Evolutionary conservation across 2,329 filamentous ascomycete genomes (phyloP), one percentile per base, ranked within the genome.

Genomic region (Pyrenochaeta sp.): DNA sequence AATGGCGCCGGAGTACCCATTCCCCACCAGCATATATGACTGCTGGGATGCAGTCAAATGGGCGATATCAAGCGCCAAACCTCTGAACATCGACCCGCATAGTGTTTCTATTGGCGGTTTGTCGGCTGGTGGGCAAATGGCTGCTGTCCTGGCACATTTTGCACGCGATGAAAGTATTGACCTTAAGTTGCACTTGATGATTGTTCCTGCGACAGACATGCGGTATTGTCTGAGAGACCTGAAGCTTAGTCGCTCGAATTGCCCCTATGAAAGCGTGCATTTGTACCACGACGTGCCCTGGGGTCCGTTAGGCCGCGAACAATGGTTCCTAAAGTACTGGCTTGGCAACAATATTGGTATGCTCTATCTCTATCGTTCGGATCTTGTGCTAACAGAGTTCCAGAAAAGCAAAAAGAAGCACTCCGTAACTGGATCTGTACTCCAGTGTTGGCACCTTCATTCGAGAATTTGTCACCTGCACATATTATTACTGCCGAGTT

Each of bases 11-110:
- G 78, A 81, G 57, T 58, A 73, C 48, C 63, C 74, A 4, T 80
- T 78, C 44, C 79, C 79, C n/a, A 71, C 72, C 10, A 69, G 68
- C 20, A 70, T 77, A 13, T 71, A 76, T n/a, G 79, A 82, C 61
- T 74, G 73, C 35, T 80, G 76, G 59, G 73, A 72, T 6, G 75
- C 73, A 2, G 54, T 81, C 22, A 62, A 72, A 43, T 71, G 75
- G 34, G 1, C 71, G 35, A 55, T 63, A 42, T 22, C 38, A 9
- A 57, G 66, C 31, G 44, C 53, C 9, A n/a, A 27, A 28, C 18
- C 28, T 14, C 32, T 60, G 13, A 47, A 46, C 19, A 47, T 55
- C 15, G 40, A 55, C 39, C 38, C 51, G 2, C 27, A 14, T 21
- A 55, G 53, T 17, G 48, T 55, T 20, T 77, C 77, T 61, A 70